phyloP scores from a whole-genome alignment of 2,329 filamentous ascomycete species.

The Cladophialophora carrionii region DNA sequence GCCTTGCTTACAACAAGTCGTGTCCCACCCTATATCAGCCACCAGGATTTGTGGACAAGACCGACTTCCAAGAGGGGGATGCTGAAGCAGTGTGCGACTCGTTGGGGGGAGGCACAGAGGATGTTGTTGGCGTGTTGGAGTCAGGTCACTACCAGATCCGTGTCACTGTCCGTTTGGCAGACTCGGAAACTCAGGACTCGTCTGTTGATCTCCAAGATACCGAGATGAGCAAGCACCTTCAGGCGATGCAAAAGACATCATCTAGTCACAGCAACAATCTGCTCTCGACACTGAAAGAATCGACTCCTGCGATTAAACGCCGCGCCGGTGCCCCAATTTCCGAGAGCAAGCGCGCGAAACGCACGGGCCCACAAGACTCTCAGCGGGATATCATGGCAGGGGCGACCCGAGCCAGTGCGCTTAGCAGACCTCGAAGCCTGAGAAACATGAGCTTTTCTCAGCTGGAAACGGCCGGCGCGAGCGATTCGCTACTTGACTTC shows the following conservation, averaged over 20 bases:
- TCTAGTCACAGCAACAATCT: conserved; percentile 29
- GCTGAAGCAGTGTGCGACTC: conserved; percentile 21
- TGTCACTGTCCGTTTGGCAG: conserved; percentile 17
- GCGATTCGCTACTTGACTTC: neutral
- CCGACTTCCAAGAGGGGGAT: conserved; percentile 17
- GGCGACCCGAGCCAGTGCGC: neutral
- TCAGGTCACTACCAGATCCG: conserved; percentile 27
- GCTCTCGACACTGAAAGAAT: conserved; percentile 28
- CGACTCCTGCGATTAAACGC: conserved; percentile 21
- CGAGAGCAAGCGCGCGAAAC: conserved; percentile 17
- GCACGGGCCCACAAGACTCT: neutral
- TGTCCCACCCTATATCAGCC: conserved; percentile 48
- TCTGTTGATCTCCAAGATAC: conserved; percentile 26
- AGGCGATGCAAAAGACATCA: conserved; percentile 35
- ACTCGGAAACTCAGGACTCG: conserved; percentile 1
- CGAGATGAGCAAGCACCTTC: conserved; percentile 33
- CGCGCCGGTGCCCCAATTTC: neutral
- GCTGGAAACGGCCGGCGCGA: neutral
- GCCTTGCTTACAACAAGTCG: conserved; percentile 51
- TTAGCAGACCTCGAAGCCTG: neutral
- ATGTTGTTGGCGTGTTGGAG: conserved; percentile 25
- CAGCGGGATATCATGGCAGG: neutral
- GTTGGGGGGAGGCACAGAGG: conserved; percentile 17
- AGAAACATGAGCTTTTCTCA: neutral
- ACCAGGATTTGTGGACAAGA: conserved; percentile 29